Evolutionary conservation across 768 basidiomycete genomes (phyloP).

Genomic region (Phaeotremella fagi): DNA sequence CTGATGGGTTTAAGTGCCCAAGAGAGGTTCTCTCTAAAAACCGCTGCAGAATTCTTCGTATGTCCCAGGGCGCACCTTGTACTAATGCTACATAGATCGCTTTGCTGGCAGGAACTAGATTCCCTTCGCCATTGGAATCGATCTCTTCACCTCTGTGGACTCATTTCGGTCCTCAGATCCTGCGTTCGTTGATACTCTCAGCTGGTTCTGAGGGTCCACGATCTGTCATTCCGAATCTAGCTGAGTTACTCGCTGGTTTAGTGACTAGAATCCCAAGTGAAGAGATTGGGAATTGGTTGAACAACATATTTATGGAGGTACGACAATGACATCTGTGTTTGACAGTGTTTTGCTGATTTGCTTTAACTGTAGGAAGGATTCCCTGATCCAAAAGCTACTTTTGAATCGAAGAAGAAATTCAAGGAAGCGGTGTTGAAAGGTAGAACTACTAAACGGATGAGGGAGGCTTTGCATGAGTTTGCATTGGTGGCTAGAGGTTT

Average conservation of each 20-base stretch:
- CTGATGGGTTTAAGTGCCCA: constrained; percentile 64
- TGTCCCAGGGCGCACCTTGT: constrained; percentile 55
- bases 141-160: constrained; percentile 56
- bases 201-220: constrained; percentile 81
- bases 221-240: constrained; percentile 74
- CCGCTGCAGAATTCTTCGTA: constrained; percentile 77
- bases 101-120: constrained; percentile 55
- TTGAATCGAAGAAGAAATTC: constrained; percentile 73
- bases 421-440: constrained; percentile 32
- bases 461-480: constrained; percentile 83
- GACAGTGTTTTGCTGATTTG: neutral
- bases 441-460: constrained; percentile 65
- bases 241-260: constrained; percentile 70
- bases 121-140: constrained; percentile 57
- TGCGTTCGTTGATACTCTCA: constrained; percentile 68
- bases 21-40: constrained; percentile 78
- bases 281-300: constrained; percentile 65
- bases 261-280: constrained; percentile 56
- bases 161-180: constrained; percentile 52
- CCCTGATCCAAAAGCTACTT: constrained; percentile 64
- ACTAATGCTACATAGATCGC: constrained; percentile 53
- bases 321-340: constrained; percentile 7
- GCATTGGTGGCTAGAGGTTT: constrained; percentile 76
- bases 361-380: constrained; percentile 61
- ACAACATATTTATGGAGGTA: constrained; percentile 57